phyloP scores from a whole-genome alignment of 1,284 basidiomycete species.

The Heterobasidion irregulare region DNA sequence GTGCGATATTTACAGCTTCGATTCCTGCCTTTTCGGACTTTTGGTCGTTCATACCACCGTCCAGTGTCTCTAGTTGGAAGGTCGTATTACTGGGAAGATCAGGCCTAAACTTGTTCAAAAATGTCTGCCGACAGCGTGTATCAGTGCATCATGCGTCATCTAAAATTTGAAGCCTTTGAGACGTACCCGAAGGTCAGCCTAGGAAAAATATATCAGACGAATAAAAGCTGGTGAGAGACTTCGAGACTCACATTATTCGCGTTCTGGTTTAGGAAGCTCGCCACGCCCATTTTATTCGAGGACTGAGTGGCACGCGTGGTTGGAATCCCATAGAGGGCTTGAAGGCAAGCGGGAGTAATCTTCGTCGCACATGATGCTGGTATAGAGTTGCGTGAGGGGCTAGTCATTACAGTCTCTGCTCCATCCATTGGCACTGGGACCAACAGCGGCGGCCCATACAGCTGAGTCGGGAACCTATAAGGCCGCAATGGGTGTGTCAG shows the following conservation, averaged over 20 bases:
- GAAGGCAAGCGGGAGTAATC: slow-evolving; percentile 21
- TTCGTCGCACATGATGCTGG: slow-evolving; percentile 13
- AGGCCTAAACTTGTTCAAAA: slow-evolving; percentile 14
- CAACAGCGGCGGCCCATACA: slow-evolving; percentile 6
- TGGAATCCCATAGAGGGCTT: slow-evolving; percentile 24
- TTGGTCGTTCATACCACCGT: neutral
- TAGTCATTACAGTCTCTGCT: slow-evolving; percentile 9
- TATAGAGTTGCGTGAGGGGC: slow-evolving; percentile 5
- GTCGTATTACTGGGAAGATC: slow-evolving; percentile 19
- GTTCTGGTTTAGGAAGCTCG: slow-evolving; percentile 23
- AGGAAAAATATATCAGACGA: neutral
- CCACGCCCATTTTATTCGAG: slow-evolving; percentile 20
- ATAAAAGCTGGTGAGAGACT: neutral
- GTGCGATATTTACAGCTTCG: neutral
- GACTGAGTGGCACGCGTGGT: slow-evolving; percentile 19
- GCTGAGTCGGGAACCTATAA: slow-evolving; percentile 5
- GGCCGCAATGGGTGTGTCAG: neutral
- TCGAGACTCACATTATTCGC: slow-evolving; percentile 15
- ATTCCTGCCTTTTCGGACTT: slow-evolving; percentile 23
- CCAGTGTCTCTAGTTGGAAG: neutral
- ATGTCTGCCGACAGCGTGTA: slow-evolving; percentile 2
- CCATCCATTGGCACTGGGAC: neutral
- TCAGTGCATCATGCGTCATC: neutral
- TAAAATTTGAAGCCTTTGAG: neutral
- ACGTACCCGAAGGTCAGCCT: neutral